phyloP scores from a whole-genome alignment of 441 rosid species.

The Aquilaria agallochum region DNA sequence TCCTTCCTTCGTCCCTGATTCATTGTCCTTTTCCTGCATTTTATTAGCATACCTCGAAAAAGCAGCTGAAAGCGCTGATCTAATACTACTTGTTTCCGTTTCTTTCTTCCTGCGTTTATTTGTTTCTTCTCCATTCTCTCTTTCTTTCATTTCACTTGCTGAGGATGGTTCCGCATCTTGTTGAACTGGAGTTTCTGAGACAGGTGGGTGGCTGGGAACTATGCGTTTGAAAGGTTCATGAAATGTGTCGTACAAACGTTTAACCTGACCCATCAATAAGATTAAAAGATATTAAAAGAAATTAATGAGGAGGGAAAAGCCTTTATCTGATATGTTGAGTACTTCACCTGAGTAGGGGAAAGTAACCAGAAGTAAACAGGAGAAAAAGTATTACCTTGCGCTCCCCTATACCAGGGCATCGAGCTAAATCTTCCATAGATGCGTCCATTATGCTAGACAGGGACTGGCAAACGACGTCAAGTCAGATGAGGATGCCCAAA shows the following conservation, averaged over 20 bases:
- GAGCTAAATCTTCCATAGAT: conserved; percentile 92
- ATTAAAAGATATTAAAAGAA: neutral
- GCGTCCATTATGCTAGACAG: conserved; percentile 93
- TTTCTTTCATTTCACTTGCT: conserved; percentile 37
- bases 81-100: conserved; percentile 56
- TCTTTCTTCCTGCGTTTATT: conserved; percentile 57
- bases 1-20: conserved; percentile 26
- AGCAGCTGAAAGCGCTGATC: conserved; percentile 76
- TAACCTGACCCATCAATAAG: conserved; percentile 48
- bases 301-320: neutral
- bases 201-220: conserved; percentile 37
- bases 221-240: conserved; percentile 94
- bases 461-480: conserved; percentile 45
- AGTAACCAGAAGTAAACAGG: neutral
- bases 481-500: neutral
- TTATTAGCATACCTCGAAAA: conserved; percentile 61
- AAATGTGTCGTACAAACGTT: conserved; percentile 82
- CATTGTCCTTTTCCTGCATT: conserved; percentile 33
- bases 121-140: conserved; percentile 35
- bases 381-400: conserved; percentile 56
- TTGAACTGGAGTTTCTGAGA: conserved; percentile 37
- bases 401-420: conserved; percentile 97
- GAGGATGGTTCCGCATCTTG: conserved; percentile 34
- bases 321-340: neutral
- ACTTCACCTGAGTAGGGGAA: neutral